Percentiles rank a stretch among this genome's conserved stretches.
phyloP scores from a whole-genome alignment of 2,329 filamentous ascomycete genomes.

The Sporothrix inflata region DNA sequence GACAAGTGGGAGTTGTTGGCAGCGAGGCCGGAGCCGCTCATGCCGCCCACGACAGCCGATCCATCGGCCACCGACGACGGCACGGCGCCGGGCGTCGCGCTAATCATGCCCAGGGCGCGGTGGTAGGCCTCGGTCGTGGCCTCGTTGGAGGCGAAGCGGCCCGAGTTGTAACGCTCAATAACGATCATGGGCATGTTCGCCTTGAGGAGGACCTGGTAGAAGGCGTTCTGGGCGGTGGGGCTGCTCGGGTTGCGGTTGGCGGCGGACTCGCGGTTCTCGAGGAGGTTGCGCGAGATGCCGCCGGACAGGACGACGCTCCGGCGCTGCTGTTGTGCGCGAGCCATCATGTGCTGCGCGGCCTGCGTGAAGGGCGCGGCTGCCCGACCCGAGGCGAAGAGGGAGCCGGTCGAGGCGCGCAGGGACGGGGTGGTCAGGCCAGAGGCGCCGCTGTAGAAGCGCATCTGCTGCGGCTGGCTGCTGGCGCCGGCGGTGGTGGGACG shows the following conservation, averaged over 20 bases:
- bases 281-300: slow-evolving; percentile 63
- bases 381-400: slow-evolving; percentile 12
- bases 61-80: slow-evolving; percentile 19
- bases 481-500: slow-evolving; percentile 1
- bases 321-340: slow-evolving; percentile 19
- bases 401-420: neutral
- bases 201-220: slow-evolving; percentile 87
- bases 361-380: slow-evolving; percentile 28
- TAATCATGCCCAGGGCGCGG: slow-evolving; percentile 64
- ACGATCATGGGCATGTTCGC: slow-evolving; percentile 94
- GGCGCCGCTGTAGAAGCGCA: slow-evolving; percentile 29
- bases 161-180: slow-evolving; percentile 85
- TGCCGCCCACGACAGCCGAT: slow-evolving; percentile 23
- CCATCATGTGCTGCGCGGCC: slow-evolving; percentile 23
- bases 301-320: slow-evolving; percentile 39
- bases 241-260: slow-evolving; percentile 92
- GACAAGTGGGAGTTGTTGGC: slow-evolving; percentile 43
- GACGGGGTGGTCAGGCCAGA: neutral
- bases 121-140: slow-evolving; percentile 78
- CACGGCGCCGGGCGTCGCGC: slow-evolving; percentile 33
- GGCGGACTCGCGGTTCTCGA: slow-evolving; percentile 85
- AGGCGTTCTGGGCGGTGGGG: slow-evolving; percentile 85
- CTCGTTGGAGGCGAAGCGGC: slow-evolving; percentile 79
- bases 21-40: slow-evolving; percentile 35
- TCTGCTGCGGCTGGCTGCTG: neutral